Conservation (phyloP, 768 basidiomycete species). For the Agaricus subrufescens region DNA sequence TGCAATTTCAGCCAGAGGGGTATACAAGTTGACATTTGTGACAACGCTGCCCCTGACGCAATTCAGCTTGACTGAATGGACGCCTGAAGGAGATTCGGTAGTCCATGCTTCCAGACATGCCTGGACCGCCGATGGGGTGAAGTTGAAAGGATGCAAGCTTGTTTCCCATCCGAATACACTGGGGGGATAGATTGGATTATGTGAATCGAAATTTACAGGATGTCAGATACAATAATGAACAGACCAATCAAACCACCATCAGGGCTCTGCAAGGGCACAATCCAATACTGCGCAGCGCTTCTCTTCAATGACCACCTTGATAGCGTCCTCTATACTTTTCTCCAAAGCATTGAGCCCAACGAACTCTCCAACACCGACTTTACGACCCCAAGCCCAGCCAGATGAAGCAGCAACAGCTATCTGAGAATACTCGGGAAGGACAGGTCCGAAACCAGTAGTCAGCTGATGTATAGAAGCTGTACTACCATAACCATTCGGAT, state of each 20-base stretch:
- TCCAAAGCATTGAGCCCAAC: slow-evolving; percentile 23
- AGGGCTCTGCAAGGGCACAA: slow-evolving; percentile 39
- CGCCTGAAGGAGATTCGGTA: slow-evolving; percentile 13
- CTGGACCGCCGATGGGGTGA: not conserved
- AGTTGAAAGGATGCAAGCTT: not conserved
- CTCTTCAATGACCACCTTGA: slow-evolving; percentile 52
- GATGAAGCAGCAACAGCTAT: slow-evolving; percentile 66
- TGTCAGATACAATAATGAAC: not conserved
- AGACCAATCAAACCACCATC: not conserved
- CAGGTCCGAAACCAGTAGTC: slow-evolving; percentile 61
- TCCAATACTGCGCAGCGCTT: slow-evolving; percentile 63
- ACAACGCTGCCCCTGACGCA: slow-evolving; percentile 31
- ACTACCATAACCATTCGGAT: slow-evolving; percentile 55
- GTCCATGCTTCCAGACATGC: slow-evolving; percentile 1
- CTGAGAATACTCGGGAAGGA: slow-evolving; percentile 52
- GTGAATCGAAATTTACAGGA: not conserved
- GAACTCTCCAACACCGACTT: slow-evolving; percentile 12
- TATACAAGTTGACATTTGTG: slow-evolving; percentile 33
- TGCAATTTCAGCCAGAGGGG: slow-evolving; percentile 36
- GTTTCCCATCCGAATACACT: not conserved
- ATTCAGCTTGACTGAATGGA: slow-evolving; percentile 24
- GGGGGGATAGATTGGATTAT: not conserved
- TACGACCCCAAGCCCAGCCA: slow-evolving; percentile 45
- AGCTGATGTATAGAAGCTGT: slow-evolving; percentile 41
- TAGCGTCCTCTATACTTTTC: slow-evolving; percentile 39